A percentile compares a stretch with the other conserved stretches of the same genome.
These are phyloP conservation scores for Aaosphaeria arxii DNA, from an alignment of 2,329 filamentous ascomycete species.

Conservation along the genomic window DNA sequence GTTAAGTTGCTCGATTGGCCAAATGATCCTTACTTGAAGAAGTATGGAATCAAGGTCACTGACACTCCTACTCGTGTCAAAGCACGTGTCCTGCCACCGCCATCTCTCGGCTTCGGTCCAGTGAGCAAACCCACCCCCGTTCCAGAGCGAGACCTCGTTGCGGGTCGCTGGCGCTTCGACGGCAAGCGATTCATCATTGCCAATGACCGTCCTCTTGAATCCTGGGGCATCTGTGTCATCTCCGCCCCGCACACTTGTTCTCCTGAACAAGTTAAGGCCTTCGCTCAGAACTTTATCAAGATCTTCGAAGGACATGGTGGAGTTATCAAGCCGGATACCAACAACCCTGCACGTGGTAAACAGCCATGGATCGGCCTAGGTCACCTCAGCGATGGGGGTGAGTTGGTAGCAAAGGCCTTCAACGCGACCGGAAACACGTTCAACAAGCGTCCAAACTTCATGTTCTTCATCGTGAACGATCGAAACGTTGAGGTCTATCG, in stretches of 20 bases:
- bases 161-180: conserved; percentile 84
- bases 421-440: conserved; percentile 53
- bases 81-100: conserved; percentile 68
- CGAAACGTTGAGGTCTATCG: conserved; percentile 73
- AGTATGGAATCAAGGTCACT: conserved; percentile 73
- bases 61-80: conserved; percentile 59
- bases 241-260: conserved; percentile 49
- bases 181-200: conserved; percentile 71
- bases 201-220: conserved; percentile 60
- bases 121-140: conserved; percentile 23
- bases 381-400: conserved; percentile 39
- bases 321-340: conserved; percentile 33
- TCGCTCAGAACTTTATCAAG: conserved; percentile 60
- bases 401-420: conserved; percentile 57
- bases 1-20: conserved; percentile 66
- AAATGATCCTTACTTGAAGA: conserved; percentile 65
- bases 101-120: conserved; percentile 64
- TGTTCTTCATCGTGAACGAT: conserved; percentile 74
- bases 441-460: conserved; percentile 64
- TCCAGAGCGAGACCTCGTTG: conserved; percentile 42
- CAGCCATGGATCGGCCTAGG: conserved; percentile 28
- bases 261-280: conserved; percentile 47
- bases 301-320: conserved; percentile 63
- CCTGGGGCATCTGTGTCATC: conserved; percentile 74
- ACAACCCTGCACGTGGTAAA: conserved; percentile 24